Base-by-base conservation (phyloP, 2,329 filamentous ascomycete species). In the Chrysoporthe puriensis region DNA sequence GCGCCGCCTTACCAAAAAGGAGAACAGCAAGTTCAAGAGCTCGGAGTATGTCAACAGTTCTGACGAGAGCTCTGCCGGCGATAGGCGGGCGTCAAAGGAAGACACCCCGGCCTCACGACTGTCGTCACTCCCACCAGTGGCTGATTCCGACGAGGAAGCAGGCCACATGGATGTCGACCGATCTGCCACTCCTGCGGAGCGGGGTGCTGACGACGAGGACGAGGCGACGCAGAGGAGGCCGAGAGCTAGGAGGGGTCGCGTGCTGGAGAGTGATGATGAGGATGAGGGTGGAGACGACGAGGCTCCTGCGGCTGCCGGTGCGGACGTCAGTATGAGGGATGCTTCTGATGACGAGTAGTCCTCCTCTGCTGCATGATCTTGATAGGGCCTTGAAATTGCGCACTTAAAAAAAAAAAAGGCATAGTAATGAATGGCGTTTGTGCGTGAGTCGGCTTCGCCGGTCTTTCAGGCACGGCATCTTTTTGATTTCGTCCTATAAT, bases 21-120 rank as follows among this genome's bases (percentile, higher is more conserved):
- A 87, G 71, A 81, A 79, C 69, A 78, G 76, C 77, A 96, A 97
- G 79, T 97, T 88, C 84, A 97, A 97, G 85, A 94, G 91, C 62
- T 89, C 87, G 1, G 94, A 97, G 79, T 88, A 94, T 70, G 89
- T 97, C 40, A 90, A 93, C 57, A 91, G 95, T 70, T 93, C 90
- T 69, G 90, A 92, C 71, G 87, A 86, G 2, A 79, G 79, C 65
- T 73, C 71, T 67, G 73, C 77, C 8, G 76, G 57, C 63, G 72
- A 44, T 8, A 62, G 66, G 46, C 70, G 70, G 64, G 60, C 71
- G 54, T 69, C 63, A 66, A 70, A 73, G 73, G 68, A 71, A 66
- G 66, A 75, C 73, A 32, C 73, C 64, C 52, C 70, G 66, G 58
- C 73, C n/a, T 70, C 69, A 46, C 48, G 54, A 40, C 54, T 69